Evolutionary conservation across 1,284 basidiomycete species (phyloP).

Genomic region (Agroathelia rolfsii): DNA sequence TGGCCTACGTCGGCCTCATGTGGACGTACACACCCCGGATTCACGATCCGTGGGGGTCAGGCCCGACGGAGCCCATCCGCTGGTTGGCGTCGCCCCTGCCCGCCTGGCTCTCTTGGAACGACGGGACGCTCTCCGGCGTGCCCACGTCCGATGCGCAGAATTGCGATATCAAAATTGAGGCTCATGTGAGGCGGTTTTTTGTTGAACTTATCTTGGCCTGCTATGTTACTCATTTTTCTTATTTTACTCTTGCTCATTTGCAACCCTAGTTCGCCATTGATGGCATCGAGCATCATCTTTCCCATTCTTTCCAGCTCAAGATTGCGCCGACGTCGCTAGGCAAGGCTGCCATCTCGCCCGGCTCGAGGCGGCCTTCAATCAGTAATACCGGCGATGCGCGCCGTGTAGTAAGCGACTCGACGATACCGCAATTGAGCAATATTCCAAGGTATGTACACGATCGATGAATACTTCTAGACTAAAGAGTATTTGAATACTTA

Average conservation of each 20-base stretch:
- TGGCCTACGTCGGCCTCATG: slow-evolving; percentile 75
- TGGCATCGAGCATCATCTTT: slow-evolving; percentile 56
- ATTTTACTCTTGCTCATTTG: slow-evolving; percentile 12
- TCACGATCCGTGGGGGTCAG: slow-evolving; percentile 92
- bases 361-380: slow-evolving; percentile 52
- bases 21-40: slow-evolving; percentile 93
- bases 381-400: slow-evolving; percentile 51
- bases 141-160: slow-evolving; percentile 64
- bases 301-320: slow-evolving; percentile 57
- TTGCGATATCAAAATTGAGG: slow-evolving; percentile 62
- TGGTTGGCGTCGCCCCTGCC: slow-evolving; percentile 79
- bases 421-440: slow-evolving; percentile 28
- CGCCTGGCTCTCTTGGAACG: slow-evolving; percentile 83
- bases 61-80: slow-evolving; percentile 68
- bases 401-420: slow-evolving; percentile 53
- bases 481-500: no score
- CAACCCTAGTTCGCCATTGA: slow-evolving; percentile 70
- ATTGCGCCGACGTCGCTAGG: slow-evolving; percentile 64
- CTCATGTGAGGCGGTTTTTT: slow-evolving; percentile 42
- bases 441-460: slow-evolving; percentile 25
- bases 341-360: slow-evolving; percentile 46
- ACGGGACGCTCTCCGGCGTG: slow-evolving; percentile 63
- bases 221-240: slow-evolving; percentile 9
- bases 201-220: slow-evolving; percentile 11
- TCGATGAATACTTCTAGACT: no score